Evolutionary conservation across 2,329 filamentous ascomycete species (phyloP).

Genomic region (Aspergillus costaricaensis): DNA sequence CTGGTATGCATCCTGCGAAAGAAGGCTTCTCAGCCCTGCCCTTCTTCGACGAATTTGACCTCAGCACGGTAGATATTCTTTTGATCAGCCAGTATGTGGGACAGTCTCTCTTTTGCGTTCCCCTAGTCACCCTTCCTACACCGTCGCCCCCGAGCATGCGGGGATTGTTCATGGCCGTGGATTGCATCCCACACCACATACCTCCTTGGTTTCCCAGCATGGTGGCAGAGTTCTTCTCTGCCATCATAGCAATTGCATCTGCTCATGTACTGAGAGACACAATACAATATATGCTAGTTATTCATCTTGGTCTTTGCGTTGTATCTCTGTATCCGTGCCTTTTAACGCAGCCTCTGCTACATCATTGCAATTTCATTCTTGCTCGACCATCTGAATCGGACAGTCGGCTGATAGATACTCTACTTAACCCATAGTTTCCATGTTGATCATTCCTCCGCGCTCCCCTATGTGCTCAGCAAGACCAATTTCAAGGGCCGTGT

Average conservation of each 20-base stretch:
- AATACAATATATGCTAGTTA: constrained; percentile 34
- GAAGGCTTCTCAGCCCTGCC: constrained; percentile 90
- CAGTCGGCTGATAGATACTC: constrained; percentile 31
- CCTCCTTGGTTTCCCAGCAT: not conserved
- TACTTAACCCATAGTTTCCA: constrained; percentile 77
- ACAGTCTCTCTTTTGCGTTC: constrained; percentile 22
- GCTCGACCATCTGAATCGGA: constrained; percentile 1
- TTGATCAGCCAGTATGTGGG: constrained; percentile 96
- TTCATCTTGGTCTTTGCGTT: constrained; percentile 22
- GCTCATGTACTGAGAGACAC: constrained; percentile 40
- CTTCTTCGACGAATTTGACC: constrained; percentile 97
- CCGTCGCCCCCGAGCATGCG: not conserved
- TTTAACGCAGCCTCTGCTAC: constrained; percentile 13
- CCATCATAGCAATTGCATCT: not conserved
- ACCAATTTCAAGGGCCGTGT: constrained; percentile 96
- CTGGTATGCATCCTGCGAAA: constrained; percentile 94
- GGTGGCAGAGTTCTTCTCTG: not conserved
- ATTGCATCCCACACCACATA: not conserved
- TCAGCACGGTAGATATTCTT: constrained; percentile 95
- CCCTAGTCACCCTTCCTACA: constrained; percentile 11
- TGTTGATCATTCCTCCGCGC: constrained; percentile 95
- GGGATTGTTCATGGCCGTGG: not conserved
- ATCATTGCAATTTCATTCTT: constrained; percentile 1
- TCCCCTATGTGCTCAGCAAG: constrained; percentile 95
- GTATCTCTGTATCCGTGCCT: constrained; percentile 23